These are phyloP conservation scores for Albizia julibrissin DNA, from an alignment of 306 rosid genomes.

Conservation along the genomic window DNA sequence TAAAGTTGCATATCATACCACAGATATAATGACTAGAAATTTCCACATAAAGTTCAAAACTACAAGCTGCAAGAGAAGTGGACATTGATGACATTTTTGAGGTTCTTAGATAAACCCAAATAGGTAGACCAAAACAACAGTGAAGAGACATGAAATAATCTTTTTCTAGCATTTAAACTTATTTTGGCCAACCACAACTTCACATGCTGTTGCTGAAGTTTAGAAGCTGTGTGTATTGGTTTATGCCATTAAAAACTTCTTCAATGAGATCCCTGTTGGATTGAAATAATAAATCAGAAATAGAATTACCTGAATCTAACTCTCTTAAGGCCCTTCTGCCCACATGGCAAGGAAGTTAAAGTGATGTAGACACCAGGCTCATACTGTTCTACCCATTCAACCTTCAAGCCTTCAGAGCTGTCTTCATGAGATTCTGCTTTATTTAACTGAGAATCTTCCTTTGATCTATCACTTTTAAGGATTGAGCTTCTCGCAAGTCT, in stretches of 20 bases:
- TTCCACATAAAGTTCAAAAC: background rate
- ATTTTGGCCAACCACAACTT: background rate
- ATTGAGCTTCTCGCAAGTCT: slow-evolving; percentile 47
- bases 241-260: background rate
- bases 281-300: background rate
- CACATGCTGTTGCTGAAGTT: background rate
- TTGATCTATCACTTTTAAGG: slow-evolving; percentile 35
- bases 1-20: background rate
- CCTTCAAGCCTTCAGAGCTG: slow-evolving; percentile 40
- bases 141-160: background rate
- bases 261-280: background rate
- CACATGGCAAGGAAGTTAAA: slow-evolving; percentile 59
- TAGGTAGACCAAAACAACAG: background rate
- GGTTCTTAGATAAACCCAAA: background rate
- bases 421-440: slow-evolving; percentile 40
- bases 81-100: background rate
- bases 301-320: slow-evolving; percentile 75
- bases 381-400: slow-evolving; percentile 74
- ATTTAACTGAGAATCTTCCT: slow-evolving; percentile 36
- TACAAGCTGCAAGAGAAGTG: background rate
- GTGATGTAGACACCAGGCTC: slow-evolving; percentile 83
- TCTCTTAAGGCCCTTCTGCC: slow-evolving; percentile 69
- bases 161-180: background rate
- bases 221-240: background rate
- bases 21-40: background rate